These are phyloP conservation scores for Peribolospora kevripleyi DNA, from an alignment of 768 basidiomycete genomes.

Conservation along the genomic window DNA sequence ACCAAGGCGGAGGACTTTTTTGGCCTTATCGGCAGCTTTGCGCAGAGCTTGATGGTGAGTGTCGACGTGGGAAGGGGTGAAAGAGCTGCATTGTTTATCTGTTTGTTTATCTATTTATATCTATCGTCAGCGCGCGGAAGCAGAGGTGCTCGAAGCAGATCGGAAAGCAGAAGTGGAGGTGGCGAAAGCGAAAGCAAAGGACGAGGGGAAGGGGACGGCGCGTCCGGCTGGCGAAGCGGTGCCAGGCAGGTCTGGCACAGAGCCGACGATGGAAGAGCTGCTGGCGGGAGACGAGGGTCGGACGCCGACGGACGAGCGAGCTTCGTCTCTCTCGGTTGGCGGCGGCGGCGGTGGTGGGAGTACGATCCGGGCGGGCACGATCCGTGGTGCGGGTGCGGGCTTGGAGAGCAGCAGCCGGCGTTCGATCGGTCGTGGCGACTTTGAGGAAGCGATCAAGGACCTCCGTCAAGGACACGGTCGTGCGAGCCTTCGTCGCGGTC, in stretches of 20 bases:
- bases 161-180: background rate
- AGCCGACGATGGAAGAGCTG: background rate
- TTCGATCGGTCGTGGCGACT: conserved; percentile 47
- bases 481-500: conserved; percentile 20
- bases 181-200: background rate
- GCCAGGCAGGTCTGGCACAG: background rate
- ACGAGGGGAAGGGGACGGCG: conserved; percentile 35
- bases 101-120: too few species aligned
- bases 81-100: background rate
- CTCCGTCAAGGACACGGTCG: conserved; percentile 33
- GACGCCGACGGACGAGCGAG: background rate
- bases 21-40: conserved; percentile 45
- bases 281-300: background rate
- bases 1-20: conserved; percentile 68
- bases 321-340: background rate
- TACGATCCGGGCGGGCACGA: too few species aligned
- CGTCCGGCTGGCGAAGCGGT: conserved; percentile 33
- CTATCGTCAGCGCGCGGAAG: conserved; percentile 4
- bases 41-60: conserved; percentile 40
- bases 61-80: background rate
- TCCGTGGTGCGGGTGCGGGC: background rate
- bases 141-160: conserved; percentile 8
- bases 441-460: conserved; percentile 65
- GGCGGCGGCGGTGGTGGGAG: background rate
- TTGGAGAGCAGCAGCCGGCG: conserved; percentile 18